These are phyloP conservation scores for Ambrosiella xylebori DNA, from an alignment of 2,329 filamentous ascomycete genomes.

Conservation along the genomic window DNA sequence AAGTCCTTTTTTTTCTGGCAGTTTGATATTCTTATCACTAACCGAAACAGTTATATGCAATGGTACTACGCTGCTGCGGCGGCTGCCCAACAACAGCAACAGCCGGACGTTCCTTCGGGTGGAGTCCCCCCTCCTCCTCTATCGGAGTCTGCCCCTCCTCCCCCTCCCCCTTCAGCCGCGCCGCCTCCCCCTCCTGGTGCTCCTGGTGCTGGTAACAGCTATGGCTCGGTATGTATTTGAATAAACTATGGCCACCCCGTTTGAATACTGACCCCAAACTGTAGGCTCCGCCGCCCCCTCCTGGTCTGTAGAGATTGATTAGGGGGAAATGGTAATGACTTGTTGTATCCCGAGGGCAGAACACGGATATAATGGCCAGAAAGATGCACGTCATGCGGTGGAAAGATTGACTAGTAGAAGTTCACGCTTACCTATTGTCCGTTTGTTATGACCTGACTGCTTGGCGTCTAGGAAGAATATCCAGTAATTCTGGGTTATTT, in stretches of 20 bases:
- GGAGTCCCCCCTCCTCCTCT: conserved; percentile 48
- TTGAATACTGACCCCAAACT: background rate
- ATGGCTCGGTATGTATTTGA: conserved; percentile 40
- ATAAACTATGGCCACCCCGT: background rate
- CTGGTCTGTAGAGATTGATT: conserved; percentile 2
- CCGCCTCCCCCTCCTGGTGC: conserved; percentile 26
- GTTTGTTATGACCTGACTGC: background rate
- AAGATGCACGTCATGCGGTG: background rate
- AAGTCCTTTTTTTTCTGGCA: conserved; percentile 18
- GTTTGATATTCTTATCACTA: background rate
- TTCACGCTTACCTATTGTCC: background rate
- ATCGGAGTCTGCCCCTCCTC: conserved; percentile 37
- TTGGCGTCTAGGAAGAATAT: background rate
- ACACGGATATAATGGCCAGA: too few relatives aligned
- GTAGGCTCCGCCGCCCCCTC: conserved; percentile 5
- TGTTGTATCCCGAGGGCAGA: background rate
- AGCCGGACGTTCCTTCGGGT: conserved; percentile 28
- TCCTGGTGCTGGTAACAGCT: conserved; percentile 24
- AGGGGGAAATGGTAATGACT: background rate
- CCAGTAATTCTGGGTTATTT: background rate
- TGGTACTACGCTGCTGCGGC: conserved; percentile 40
- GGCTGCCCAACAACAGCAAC: conserved; percentile 30
- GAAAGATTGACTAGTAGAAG: conserved; percentile 2
- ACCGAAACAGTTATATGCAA: conserved; percentile 36
- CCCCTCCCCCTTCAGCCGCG: conserved; percentile 21